Evolutionary conservation across 306 rosid species (phyloP).

Genomic region (Prunus fruticosa): DNA sequence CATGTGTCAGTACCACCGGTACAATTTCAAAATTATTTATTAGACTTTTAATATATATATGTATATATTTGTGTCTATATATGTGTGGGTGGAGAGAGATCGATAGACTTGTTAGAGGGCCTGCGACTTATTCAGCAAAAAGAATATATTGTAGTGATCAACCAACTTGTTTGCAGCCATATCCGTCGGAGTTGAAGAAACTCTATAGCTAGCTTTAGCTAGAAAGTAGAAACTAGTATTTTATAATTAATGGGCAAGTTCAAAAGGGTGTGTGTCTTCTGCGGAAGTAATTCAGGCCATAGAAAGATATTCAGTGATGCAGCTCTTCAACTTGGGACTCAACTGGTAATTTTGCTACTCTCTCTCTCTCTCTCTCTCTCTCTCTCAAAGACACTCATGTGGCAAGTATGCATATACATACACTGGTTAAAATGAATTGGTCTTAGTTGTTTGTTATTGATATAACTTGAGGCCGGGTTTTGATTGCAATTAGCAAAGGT

Average conservation of each 20-base stretch:
- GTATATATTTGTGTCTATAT: not conserved
- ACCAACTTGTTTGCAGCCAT: no score
- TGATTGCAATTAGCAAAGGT: not conserved
- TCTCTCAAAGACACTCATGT: no score
- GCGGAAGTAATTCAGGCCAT: constrained; percentile 23
- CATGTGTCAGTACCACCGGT: constrained; percentile 5
- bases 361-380: not conserved
- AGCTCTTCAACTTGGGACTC: constrained; percentile 28
- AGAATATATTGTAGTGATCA: no score
- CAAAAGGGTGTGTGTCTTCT: constrained; percentile 26
- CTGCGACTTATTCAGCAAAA: not conserved
- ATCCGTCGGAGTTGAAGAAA: no score
- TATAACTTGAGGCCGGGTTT: not conserved
- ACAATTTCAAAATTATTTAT: not conserved
- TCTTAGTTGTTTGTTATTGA: not conserved
- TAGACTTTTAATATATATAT: no score
- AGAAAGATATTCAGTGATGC: constrained; percentile 29
- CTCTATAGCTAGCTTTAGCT: no score
- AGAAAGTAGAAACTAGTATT: not conserved
- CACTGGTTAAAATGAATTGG: not conserved
- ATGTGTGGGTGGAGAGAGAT: not conserved
- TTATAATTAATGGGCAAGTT: constrained; percentile 9
- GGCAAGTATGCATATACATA: no score
- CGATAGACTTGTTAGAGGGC: not conserved
- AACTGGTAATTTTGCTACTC: constrained; percentile 12